phyloP scores from a whole-genome alignment of 352 stramenopile species.

The Phytophthora fragariae region DNA sequence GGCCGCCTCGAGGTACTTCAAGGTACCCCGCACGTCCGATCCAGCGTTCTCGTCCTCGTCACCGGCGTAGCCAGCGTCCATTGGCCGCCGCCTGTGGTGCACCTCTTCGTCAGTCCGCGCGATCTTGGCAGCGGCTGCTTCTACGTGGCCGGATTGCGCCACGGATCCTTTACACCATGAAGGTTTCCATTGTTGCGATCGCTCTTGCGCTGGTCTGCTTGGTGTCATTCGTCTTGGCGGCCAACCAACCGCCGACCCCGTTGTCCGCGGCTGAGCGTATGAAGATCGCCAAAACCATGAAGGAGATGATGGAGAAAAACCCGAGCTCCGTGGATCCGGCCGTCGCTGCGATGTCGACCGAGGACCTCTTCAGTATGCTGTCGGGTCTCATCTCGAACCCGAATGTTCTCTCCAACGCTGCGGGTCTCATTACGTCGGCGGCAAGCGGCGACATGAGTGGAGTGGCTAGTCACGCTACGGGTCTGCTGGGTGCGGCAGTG shows the following conservation, averaged over 20 bases:
- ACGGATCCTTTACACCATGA: too few relatives aligned
- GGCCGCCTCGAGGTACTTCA: too few relatives aligned
- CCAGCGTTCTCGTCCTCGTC: too few relatives aligned
- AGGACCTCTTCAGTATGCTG: constrained; percentile 22
- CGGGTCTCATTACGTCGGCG: constrained; percentile 8
- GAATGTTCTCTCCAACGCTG: background rate
- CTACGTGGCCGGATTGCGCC: too few relatives aligned
- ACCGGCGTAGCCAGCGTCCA: too few relatives aligned
- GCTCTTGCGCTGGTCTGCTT: constrained; percentile 12
- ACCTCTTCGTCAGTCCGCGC: too few relatives aligned
- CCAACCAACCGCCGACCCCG: constrained; percentile 8
- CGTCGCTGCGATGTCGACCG: background rate
- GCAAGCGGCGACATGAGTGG: background rate
- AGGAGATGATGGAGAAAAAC: constrained; percentile 8
- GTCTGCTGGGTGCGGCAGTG: background rate
- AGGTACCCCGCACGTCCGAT: too few relatives aligned
- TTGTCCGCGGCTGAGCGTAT: constrained; percentile 9
- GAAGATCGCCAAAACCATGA: constrained; percentile 20
- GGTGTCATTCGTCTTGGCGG: constrained; percentile 9
- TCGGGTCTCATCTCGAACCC: constrained; percentile 9
- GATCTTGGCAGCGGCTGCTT: too few relatives aligned
- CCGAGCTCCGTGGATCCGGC: background rate
- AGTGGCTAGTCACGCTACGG: constrained; percentile 5
- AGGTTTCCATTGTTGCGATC: constrained; percentile 7
- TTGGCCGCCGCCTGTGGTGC: too few relatives aligned